Evolutionary conservation across 129 eudicot species (phyloP), one percentile per base, ranked within the genome.

Genomic region (Flaveria bidentis): DNA sequence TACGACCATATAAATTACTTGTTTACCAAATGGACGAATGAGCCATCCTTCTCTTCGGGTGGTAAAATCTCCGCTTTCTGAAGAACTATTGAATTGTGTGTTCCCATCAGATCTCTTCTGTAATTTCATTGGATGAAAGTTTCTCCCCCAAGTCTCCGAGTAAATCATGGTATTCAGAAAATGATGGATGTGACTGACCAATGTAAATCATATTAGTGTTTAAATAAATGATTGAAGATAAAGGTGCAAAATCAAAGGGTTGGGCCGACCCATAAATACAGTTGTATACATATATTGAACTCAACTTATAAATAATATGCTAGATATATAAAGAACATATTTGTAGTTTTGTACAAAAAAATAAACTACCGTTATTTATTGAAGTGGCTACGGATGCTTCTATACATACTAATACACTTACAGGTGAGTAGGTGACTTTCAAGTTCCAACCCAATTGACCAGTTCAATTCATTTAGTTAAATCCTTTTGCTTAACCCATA

Each of bases 151-250:
- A 75, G 76, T 71, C 87, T 84, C 86, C 97, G 64, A 94, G 90
- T 83, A 94, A 85, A 84, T 94, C 96, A 78, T 84, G 90, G 80
- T 94, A 94, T 67, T 91, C 89, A n/a, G 76, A 70, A 84, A 94
- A 87, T 41, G 96, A 81, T 42, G 86, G 85, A 74, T 94, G 92
- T 10, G 92, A 88, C 99, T 94, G 86, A 26, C 65, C 25, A 73
- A 51, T 69, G 67, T 39, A 77, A 69, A 72, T 25, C 13, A 57
- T 77, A 84, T 79, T 65, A 80, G 78, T 65, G 33, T 39, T 17
- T 53, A 66, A 16, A 12, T 45, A 42, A 65, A 65, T 25, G 17
- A 41, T 44, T 42, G 26, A 26, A 50, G 9, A 72, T 33, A 47
- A 2, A 15, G 17, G 46, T 68, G 50, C 39, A 67, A 52, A 57